Evolutionary conservation across 2,329 filamentous ascomycete species (phyloP), one percentile per base, ranked within the genome.

Genomic region (Epichloe uncinata): DNA sequence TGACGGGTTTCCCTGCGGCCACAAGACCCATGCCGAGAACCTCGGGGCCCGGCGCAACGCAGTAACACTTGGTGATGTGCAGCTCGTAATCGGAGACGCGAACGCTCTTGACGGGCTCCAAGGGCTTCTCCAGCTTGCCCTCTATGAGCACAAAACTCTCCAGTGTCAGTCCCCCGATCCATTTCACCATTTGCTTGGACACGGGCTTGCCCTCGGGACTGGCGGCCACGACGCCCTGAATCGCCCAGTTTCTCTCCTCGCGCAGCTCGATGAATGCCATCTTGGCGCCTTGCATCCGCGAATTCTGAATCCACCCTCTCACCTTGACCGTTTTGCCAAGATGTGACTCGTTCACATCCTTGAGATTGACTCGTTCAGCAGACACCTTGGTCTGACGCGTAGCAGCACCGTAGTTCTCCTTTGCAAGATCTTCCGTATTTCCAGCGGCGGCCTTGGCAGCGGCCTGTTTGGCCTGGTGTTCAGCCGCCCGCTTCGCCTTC

Each of bases 161-260:
- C 43, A 84, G 75, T 61, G 80, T 84, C 57, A 95, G 70, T 42
- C 73, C 77, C 79, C 79, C 80, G 46, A 85, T 81, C 80, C 86
- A 97, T 72, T 97, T 97, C 64, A 96, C 87, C 91, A 97, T 97
- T 65, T 82, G 84, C 54, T 80, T 85, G 37, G 45, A 34, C 5
- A 89, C 78, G 6, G 70, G 69, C 46, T 70, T 77, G 36, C 75
- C 81, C 60, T 88, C 79, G 60, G 78, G 62, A 13, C 77, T 82
- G 45, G 80, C 84, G 16, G 77, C 74, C 22, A 87, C 72, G 35
- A 95, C 82, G 41, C 84, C 87, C 71, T 95, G 88, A 37, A 95
- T 81, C 16, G 82, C 83, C 72, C 84, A 81, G 59, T 81, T 76
- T 52, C 75, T 72, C 64, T 85, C 79, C 66, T 86, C 76, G 56